These are phyloP conservation scores for Cutaneotrichosporon cutaneum DNA, from an alignment of 1,284 basidiomycete genomes.

Conservation along the genomic window DNA sequence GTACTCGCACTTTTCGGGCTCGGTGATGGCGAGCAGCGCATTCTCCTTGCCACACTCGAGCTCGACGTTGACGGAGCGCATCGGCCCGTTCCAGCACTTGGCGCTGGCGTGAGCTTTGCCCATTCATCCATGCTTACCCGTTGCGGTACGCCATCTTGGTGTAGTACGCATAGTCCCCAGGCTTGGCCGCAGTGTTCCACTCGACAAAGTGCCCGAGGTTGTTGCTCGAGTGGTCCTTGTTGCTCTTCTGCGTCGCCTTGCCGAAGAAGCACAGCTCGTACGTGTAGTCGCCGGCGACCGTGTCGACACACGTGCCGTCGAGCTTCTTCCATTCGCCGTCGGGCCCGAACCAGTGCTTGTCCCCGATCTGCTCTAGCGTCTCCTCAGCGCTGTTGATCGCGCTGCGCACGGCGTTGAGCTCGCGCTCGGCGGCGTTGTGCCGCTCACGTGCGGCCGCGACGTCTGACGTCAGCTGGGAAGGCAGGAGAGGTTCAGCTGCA, in stretches of 20 bases:
- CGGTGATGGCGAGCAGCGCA: conserved; percentile 72
- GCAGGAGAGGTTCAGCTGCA: conserved; percentile 14
- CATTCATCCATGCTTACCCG: conserved; percentile 57
- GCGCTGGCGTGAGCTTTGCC: conserved; percentile 47
- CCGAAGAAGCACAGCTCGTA: conserved; percentile 96
- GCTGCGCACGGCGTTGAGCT: conserved; percentile 52
- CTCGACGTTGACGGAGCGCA: conserved; percentile 65
- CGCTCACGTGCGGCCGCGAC: conserved; percentile 61
- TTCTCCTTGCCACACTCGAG: conserved; percentile 85
- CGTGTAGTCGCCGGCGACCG: conserved; percentile 86
- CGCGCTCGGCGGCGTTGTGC: conserved; percentile 50
- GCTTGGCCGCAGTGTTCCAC: conserved; percentile 65
- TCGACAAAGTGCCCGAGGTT: conserved; percentile 77
- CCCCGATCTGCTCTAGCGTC: conserved; percentile 39
- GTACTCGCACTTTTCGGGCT: conserved; percentile 98
- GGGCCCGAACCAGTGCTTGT: conserved; percentile 69
- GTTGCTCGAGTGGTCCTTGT: conserved; percentile 73
- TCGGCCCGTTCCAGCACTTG: conserved; percentile 96
- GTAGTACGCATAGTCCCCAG: conserved; percentile 71
- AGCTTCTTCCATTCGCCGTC: conserved; percentile 96
- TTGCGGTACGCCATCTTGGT: conserved; percentile 74
- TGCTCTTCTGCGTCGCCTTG: conserved; percentile 82
- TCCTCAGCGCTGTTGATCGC: conserved; percentile 32
- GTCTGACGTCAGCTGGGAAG: conserved; percentile 55
- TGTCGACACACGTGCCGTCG: conserved; percentile 74